A percentile compares a stretch with the other conserved stretches of the same genome.
These are phyloP conservation scores for Starmerella stigmatis DNA, from an alignment of 805 yeast species.

Conservation along the genomic window DNA sequence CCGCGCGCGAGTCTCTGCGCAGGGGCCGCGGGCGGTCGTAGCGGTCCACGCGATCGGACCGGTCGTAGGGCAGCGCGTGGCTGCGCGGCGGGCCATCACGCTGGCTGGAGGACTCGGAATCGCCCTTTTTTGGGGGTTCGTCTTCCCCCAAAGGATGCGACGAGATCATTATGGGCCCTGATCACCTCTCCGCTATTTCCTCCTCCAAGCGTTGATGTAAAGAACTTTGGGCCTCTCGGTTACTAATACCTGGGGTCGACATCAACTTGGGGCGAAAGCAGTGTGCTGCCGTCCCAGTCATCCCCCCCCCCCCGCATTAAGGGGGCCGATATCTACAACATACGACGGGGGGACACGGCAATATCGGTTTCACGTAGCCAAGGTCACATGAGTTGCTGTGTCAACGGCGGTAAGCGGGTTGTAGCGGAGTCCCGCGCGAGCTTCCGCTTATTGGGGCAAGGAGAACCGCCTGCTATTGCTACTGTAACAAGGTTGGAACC, in stretches of 20 bases:
- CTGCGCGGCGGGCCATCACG: slow-evolving; percentile 7
- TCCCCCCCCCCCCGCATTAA: too few species aligned
- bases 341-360: too few species aligned
- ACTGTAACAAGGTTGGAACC: too few species aligned
- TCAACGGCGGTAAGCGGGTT: too few species aligned
- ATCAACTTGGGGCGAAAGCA: slow-evolving; percentile 4
- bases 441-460: too few species aligned
- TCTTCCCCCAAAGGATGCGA: slow-evolving; percentile 14
- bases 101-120: neutral
- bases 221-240: slow-evolving; percentile 4
- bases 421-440: too few species aligned
- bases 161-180: slow-evolving; percentile 7
- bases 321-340: too few species aligned
- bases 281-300: neutral
- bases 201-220: neutral
- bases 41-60: neutral
- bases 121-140: slow-evolving; percentile 6
- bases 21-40: neutral
- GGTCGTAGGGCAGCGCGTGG: neutral
- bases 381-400: too few species aligned
- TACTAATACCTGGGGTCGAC: slow-evolving; percentile 3
- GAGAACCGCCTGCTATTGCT: too few species aligned
- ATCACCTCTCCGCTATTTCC: neutral
- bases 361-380: too few species aligned
- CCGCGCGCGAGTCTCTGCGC: slow-evolving; percentile 7